Evolutionary conservation across 495 filamentous ascomycete species (phyloP).

Genomic region (Penicillium taxi): DNA sequence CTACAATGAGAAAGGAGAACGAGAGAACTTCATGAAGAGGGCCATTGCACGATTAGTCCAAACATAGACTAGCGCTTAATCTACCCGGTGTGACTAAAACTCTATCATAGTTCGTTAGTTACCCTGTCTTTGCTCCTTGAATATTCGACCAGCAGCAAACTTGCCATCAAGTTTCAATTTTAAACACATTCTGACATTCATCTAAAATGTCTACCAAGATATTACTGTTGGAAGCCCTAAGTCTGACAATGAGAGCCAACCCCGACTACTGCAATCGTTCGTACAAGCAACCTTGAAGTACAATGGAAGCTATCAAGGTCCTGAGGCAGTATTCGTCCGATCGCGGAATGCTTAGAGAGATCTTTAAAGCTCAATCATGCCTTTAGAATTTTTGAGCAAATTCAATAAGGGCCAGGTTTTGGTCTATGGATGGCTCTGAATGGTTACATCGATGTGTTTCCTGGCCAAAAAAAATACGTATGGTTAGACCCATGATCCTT

Average conservation of each 20-base stretch:
- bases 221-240: not conserved
- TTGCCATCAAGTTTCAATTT: too few relatives aligned
- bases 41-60: too few relatives aligned
- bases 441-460: conserved; percentile 9
- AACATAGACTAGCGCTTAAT: too few relatives aligned
- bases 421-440: conserved; percentile 6
- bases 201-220: conserved; percentile 4
- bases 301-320: conserved; percentile 1
- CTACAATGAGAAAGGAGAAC: too few relatives aligned
- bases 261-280: conserved; percentile 3
- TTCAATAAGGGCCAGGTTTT: conserved; percentile 2
- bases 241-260: conserved; percentile 1
- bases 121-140: too few relatives aligned
- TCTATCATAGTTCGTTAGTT: too few relatives aligned
- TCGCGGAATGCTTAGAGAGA: not conserved
- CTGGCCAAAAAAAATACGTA: not conserved
- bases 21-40: too few relatives aligned
- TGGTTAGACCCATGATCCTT: conserved; percentile 5
- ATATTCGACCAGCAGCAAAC: too few relatives aligned
- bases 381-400: conserved; percentile 3
- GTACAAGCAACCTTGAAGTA: conserved; percentile 4
- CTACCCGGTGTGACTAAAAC: too few relatives aligned
- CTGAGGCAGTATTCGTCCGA: conserved; percentile 1
- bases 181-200: too few relatives aligned
- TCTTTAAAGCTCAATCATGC: conserved; percentile 1